Evolutionary conservation across 1,139 yeast species (phyloP).

Genomic region (Yamadazyma conglobata): DNA sequence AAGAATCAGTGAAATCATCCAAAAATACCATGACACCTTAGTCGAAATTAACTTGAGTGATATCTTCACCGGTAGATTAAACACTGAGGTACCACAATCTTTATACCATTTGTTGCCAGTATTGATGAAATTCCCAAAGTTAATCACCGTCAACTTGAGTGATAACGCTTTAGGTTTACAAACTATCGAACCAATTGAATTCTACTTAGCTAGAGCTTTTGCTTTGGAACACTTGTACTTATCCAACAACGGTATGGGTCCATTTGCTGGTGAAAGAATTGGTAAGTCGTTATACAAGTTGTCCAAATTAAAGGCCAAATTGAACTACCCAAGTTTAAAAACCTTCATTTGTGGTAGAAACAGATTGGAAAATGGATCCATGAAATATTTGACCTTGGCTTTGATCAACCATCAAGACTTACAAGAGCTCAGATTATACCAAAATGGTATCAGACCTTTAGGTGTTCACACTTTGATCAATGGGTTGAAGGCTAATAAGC

Average conservation of each 20-base stretch:
- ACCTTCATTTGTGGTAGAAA: conserved; percentile 96
- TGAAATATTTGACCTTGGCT: conserved; percentile 72
- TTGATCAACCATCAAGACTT: conserved; percentile 71
- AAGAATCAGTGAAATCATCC: conserved; percentile 61
- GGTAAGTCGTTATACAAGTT: conserved; percentile 79
- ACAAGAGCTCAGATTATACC: conserved; percentile 76
- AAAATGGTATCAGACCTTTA: conserved; percentile 93
- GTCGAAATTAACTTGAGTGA: conserved; percentile 81
- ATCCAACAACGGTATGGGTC: conserved; percentile 97
- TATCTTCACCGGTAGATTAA: conserved; percentile 88
- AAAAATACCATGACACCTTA: conserved; percentile 46
- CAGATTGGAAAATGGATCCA: conserved; percentile 92
- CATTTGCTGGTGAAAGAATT: conserved; percentile 91
- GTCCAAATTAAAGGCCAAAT: conserved; percentile 57
- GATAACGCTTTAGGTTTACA: conserved; percentile 97
- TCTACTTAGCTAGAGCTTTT: conserved; percentile 68
- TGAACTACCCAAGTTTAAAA: conserved; percentile 48
- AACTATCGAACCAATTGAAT: conserved; percentile 85
- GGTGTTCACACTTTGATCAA: conserved; percentile 79
- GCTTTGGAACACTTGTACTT: conserved; percentile 82
- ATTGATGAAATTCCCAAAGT: conserved; percentile 61
- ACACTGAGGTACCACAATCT: conserved; percentile 90
- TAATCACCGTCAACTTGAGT: conserved; percentile 75
- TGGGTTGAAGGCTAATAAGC: conserved; percentile 63
- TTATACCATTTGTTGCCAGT: conserved; percentile 71